Conservation (phyloP, 2,329 filamentous ascomycete genomes). For the Didymella keratinophila region DNA sequence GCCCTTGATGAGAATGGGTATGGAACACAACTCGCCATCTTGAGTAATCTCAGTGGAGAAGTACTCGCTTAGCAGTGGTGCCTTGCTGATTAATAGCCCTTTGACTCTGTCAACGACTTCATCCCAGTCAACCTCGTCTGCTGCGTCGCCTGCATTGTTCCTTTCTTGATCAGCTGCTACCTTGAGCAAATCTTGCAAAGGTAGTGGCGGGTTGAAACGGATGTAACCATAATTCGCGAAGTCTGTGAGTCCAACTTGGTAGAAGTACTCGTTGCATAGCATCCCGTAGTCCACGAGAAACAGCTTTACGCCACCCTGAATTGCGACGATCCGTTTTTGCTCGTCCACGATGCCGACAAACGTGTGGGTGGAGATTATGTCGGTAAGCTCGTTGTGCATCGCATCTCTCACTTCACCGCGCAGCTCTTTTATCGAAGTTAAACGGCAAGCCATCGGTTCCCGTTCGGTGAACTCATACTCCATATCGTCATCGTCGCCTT, state of each 20-base stretch:
- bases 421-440: conserved; percentile 86
- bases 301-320: conserved; percentile 91
- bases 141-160: conserved; percentile 49
- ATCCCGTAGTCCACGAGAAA: conserved; percentile 94
- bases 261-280: conserved; percentile 86
- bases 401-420: conserved; percentile 80
- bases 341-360: conserved; percentile 95
- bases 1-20: conserved; percentile 87
- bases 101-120: conserved; percentile 72
- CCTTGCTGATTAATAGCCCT: conserved; percentile 73
- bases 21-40: conserved; percentile 75
- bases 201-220: conserved; percentile 77
- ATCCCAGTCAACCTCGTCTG: conserved; percentile 69
- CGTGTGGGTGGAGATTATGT: conserved; percentile 85
- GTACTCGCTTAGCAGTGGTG: conserved; percentile 91
- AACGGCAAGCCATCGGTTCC: conserved; percentile 72
- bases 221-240: conserved; percentile 94
- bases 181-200: conserved; percentile 72
- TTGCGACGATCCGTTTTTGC: conserved; percentile 82
- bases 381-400: conserved; percentile 85
- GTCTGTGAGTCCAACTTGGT: conserved; percentile 91
- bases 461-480: conserved; percentile 78
- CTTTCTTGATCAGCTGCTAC: conserved; percentile 78
- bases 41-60: conserved; percentile 85
- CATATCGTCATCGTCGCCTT: conserved; percentile 60